Base-by-base conservation (phyloP, 495 filamentous ascomycete genomes). In the Acidiella bohemica region DNA sequence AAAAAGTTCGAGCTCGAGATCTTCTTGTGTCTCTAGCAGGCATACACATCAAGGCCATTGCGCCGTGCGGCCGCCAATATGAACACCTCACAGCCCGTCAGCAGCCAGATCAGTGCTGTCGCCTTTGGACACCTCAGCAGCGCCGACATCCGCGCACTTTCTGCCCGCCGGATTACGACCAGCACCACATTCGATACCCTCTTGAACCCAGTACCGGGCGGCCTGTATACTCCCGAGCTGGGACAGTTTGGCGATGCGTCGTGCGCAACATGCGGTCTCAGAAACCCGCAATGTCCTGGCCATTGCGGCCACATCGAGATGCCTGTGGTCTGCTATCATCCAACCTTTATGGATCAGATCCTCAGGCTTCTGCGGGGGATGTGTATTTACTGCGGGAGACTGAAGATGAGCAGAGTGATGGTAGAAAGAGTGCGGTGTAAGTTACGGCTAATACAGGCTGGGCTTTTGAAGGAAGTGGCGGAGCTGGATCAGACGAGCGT, bases 241-340 rank as follows among this genome's bases (percentile, higher is more conserved):
- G 92, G 92, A n/a, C 81, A 90, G 36, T 88, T 81, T 73, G 72
- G 73, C 33, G 84, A 93, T 51, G 69, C 76, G 55, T 64, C 72
- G 80, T 93, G 34, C 35, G 24, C 44, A 16, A 55, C 46, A 9
- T 44, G 42, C 41, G 74, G 73, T 37, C 39, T 51, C 14, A 46
- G 38, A 25, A 51, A 41, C 17, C 48, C 48, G 20, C 48, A 51
- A 39, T 99, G 90, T 59, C 85, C 90, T 8, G 92, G 92, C 43
- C 92, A 99, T 64, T 70, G 76, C 23, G 92, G 92, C 35, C 90
- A 96, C 57, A 92, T 99, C 57, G 84, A 94, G 49, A 75, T 99
- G 19, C 87, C 92, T 3, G 76, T 87, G 9, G 81, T 80, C 30
- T 77, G 94, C 35, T 99, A 95, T 57, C 88, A 95, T 63, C 80